These are phyloP conservation scores for Golubevia pallescens DNA, from an alignment of 1,284 basidiomycete species.

Conservation along the genomic window DNA sequence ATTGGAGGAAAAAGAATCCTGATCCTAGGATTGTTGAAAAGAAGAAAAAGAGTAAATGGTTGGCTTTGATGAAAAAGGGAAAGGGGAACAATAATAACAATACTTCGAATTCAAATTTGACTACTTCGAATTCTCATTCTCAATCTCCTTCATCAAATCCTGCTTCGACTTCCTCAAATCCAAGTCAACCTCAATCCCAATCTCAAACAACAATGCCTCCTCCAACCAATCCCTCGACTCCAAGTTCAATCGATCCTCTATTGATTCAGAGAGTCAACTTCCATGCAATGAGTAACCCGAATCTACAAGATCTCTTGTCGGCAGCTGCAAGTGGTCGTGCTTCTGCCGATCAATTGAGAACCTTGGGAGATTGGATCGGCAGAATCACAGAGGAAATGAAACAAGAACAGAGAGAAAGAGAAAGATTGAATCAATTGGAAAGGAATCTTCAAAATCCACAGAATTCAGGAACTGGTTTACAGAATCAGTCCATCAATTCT, in stretches of 20 bases:
- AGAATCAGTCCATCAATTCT: no score
- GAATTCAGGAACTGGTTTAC: no score
- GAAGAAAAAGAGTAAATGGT: no score
- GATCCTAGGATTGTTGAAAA: no score
- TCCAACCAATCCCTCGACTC: not conserved
- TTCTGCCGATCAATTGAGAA: conserved; percentile 35
- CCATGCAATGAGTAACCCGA: conserved; percentile 37
- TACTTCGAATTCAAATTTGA: not conserved
- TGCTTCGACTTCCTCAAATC: no score
- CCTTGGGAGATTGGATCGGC: conserved; percentile 40
- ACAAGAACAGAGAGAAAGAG: conserved; percentile 30
- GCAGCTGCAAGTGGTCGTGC: conserved; percentile 42
- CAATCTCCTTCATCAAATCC: conserved; percentile 5
- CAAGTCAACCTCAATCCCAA: not conserved
- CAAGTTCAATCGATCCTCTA: conserved; percentile 25
- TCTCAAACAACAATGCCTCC: not conserved
- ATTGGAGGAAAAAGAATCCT: no score
- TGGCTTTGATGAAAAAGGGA: no score
- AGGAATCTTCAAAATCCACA: no score
- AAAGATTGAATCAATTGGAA: no score
- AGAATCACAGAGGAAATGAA: conserved; percentile 36
- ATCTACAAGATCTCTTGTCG: conserved; percentile 38
- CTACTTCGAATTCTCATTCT: conserved; percentile 4
- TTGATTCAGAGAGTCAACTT: conserved; percentile 40
- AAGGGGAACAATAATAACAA: no score